Evolutionary conservation across 345 rosid species (phyloP).

Genomic region (Sapria himalayana): DNA sequence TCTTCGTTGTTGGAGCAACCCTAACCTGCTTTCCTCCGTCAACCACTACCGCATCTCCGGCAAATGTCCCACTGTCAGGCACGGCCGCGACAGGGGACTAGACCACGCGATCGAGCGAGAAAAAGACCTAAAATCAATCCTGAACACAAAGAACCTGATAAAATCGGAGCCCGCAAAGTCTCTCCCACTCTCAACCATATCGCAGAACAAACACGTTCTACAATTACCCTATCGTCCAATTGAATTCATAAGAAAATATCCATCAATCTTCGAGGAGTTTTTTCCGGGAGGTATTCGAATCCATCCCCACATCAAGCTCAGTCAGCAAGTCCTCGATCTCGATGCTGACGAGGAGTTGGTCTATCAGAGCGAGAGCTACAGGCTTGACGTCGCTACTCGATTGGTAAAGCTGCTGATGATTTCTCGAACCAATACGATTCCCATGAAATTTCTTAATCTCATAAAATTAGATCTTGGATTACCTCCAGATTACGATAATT

Average conservation of each 20-base stretch:
- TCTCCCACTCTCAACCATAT: constrained; percentile 48
- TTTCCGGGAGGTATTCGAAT: constrained; percentile 54
- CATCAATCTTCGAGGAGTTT: constrained; percentile 51
- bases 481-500: constrained; percentile 30
- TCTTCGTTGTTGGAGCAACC: no score
- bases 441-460: constrained; percentile 29
- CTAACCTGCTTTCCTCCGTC: not conserved
- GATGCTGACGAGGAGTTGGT: constrained; percentile 74
- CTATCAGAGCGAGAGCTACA: constrained; percentile 49
- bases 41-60: constrained; percentile 2
- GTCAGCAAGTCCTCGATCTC: constrained; percentile 43
- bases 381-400: constrained; percentile 42
- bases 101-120: constrained; percentile 88
- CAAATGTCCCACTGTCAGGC: constrained; percentile 15
- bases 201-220: constrained; percentile 30
- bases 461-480: constrained; percentile 79
- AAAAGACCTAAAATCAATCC: constrained; percentile 45
- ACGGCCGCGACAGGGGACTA: constrained; percentile 75
- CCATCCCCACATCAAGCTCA: constrained; percentile 72
- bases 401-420: constrained; percentile 60
- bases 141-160: constrained; percentile 51
- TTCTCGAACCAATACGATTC: constrained; percentile 32
- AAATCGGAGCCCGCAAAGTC: constrained; percentile 75
- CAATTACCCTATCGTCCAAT: constrained; percentile 62
- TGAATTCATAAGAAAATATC: constrained; percentile 61